A percentile compares a stretch with the other conserved stretches of the same genome.
These are phyloP conservation scores for Theileria parva DNA, from an alignment of 169 alveolate species.

Conservation along the genomic window DNA sequence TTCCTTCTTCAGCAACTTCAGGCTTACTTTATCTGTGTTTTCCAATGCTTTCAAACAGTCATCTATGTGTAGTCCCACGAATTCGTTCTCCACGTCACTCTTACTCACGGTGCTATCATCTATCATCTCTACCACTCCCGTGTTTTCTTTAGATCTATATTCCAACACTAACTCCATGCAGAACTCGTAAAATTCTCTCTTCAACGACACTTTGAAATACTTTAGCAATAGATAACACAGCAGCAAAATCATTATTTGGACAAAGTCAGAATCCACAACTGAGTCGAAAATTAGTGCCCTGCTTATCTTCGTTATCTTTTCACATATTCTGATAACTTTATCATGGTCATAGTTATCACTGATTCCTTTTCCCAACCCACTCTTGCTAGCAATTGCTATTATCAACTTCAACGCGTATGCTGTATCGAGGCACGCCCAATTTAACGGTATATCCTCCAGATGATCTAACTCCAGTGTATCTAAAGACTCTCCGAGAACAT, in stretches of 20 bases:
- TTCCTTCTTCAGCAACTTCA: background rate
- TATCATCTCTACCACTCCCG: background rate
- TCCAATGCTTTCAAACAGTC: background rate
- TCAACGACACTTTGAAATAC: background rate
- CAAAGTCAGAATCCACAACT: background rate
- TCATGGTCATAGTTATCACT: background rate
- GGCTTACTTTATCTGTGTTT: background rate
- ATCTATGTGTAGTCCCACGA: background rate
- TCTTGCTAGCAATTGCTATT: background rate
- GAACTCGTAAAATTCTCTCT: background rate
- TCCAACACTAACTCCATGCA: background rate
- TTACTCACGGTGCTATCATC: background rate
- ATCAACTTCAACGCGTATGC: background rate
- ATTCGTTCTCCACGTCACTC: background rate
- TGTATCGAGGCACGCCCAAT: background rate
- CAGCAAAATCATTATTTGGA: background rate
- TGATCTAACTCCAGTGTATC: background rate
- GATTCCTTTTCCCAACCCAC: background rate
- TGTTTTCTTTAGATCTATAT: background rate
- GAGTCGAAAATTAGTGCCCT: background rate
- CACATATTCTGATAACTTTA: background rate
- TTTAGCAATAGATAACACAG: background rate
- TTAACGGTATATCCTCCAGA: background rate
- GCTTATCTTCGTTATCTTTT: background rate
- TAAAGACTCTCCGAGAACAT: background rate